Evolutionary conservation across 768 basidiomycete genomes (phyloP).

Genomic region (Russula griseocarnosa): DNA sequence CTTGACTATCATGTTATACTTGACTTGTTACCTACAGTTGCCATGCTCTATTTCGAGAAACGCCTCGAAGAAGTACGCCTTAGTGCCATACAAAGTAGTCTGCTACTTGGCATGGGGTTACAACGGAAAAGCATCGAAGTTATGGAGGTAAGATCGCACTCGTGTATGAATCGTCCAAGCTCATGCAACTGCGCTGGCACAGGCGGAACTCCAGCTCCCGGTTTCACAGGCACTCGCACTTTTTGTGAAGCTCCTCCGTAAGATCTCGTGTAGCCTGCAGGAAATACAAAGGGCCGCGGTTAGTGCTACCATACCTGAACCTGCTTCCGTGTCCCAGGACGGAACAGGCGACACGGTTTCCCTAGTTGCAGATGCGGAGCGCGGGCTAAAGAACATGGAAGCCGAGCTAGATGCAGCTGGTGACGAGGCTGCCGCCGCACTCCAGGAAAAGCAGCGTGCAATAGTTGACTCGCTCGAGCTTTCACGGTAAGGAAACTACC

Average conservation of each 20-base stretch:
- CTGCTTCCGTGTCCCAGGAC: slow-evolving; percentile 21
- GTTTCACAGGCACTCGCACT: slow-evolving; percentile 86
- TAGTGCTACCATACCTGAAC: slow-evolving; percentile 52
- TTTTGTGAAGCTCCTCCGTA: slow-evolving; percentile 86
- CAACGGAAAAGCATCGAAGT: slow-evolving; percentile 89
- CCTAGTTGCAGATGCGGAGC: slow-evolving; percentile 26
- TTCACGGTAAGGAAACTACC: slow-evolving; percentile 59
- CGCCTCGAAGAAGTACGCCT: slow-evolving; percentile 63
- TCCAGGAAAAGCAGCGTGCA: slow-evolving; percentile 72
- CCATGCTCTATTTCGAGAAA: slow-evolving; percentile 81
- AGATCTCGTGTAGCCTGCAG: slow-evolving; percentile 69
- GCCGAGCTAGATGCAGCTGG: slow-evolving; percentile 57
- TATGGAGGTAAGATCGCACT: slow-evolving; percentile 57
- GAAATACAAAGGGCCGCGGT: slow-evolving; percentile 80
- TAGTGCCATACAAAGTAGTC: slow-evolving; percentile 87
- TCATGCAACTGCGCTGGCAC: slow-evolving; percentile 5
- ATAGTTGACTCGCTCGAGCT: slow-evolving; percentile 87
- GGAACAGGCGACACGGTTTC: not conserved
- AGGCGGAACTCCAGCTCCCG: slow-evolving; percentile 78
- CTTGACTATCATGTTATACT: slow-evolving; percentile 95
- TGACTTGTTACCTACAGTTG: slow-evolving; percentile 80
- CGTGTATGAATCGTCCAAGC: not conserved
- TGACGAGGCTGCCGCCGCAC: slow-evolving; percentile 50
- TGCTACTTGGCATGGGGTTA: slow-evolving; percentile 82
- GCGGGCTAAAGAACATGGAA: slow-evolving; percentile 34